Evolutionary conservation across 2,329 filamentous ascomycete genomes (phyloP), one percentile per base, ranked within the genome.

Genomic region (Penicillium hesseltinei): DNA sequence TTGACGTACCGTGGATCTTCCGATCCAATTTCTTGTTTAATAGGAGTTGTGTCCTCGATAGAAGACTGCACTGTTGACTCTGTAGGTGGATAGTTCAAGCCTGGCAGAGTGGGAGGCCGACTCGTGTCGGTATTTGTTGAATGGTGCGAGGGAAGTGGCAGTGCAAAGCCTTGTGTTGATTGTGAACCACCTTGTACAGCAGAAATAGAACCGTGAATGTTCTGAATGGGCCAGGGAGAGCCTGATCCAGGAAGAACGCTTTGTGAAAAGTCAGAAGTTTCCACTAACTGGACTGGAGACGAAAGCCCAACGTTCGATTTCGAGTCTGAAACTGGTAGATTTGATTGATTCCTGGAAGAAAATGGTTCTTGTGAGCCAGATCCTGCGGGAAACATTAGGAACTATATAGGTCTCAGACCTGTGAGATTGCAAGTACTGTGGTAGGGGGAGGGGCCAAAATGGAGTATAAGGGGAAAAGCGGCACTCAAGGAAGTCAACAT

Each of bases 291-390:
- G 39, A 58, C 49, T 51, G 59, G 47, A 29, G 60, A 57, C 17
- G 54, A 25, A 50, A 51, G 39, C 4, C 52, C 50, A 23, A 46
- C 17, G 25, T 45, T 31, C 5, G 47, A 43, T 43, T 59, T 51
- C 25, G 56, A 38, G 17, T 49, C 48, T 39, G 55, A 60, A 54
- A 54, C 42, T 59, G 60, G 55, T 17, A 42, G 49, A 25, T 58
- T 49, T 36, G 61, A 55, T 21, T 56, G 55, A 33, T 60, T 51
- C 42, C 65, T 67, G 58, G 57, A 45, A 58, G 48, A 62, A 38
- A 57, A 61, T 51, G 49, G 43, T 56, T 61, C 33, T 45, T 60
- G 61, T 66, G 61, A 67, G 65, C 60, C 58, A 58, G 55, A 62
- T 39, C 51, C 49, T 38, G 53, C 44, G 47, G 51, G 48, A 42